These are phyloP conservation scores for Articulospora tetracladia DNA, from an alignment of 495 filamentous ascomycete genomes.

Conservation along the genomic window DNA sequence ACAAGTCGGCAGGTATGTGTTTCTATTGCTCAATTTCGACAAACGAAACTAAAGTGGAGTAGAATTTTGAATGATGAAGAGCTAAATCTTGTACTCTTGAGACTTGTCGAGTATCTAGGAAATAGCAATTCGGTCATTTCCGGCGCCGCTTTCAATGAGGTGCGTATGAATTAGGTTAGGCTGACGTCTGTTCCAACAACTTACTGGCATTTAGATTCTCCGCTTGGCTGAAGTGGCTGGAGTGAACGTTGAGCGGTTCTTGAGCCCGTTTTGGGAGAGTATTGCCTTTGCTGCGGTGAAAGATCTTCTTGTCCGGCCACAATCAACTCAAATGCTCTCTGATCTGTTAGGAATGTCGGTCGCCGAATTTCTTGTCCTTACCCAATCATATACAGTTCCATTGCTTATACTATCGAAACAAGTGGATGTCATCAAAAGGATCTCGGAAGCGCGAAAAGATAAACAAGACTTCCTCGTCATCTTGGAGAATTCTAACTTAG, in stretches of 20 bases:
- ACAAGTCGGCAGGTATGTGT: slow-evolving; percentile 55
- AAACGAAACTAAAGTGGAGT: background rate
- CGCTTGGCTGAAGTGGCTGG: slow-evolving; percentile 60
- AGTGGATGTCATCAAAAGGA: slow-evolving; percentile 71
- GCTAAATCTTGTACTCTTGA: slow-evolving; percentile 78
- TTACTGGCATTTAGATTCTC: slow-evolving; percentile 35
- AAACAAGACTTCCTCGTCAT: slow-evolving; percentile 55
- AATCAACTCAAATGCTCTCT: slow-evolving; percentile 75
- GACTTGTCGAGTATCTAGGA: slow-evolving; percentile 81
- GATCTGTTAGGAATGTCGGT: slow-evolving; percentile 73
- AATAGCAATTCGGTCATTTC: slow-evolving; percentile 76
- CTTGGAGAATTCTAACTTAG: slow-evolving; percentile 65
- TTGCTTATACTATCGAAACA: slow-evolving; percentile 77
- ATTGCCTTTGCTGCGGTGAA: slow-evolving; percentile 76
- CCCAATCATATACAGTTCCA: slow-evolving; percentile 80
- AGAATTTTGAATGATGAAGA: slow-evolving; percentile 69
- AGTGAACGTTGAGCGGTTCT: slow-evolving; percentile 58
- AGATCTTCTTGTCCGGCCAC: slow-evolving; percentile 73
- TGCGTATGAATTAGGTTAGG: slow-evolving; percentile 32
- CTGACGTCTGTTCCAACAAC: slow-evolving; percentile 27
- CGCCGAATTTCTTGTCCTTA: slow-evolving; percentile 64
- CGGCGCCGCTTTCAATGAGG: slow-evolving; percentile 77
- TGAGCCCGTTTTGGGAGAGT: slow-evolving; percentile 82
- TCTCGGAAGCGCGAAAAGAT: slow-evolving; percentile 69
- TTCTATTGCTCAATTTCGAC: background rate